A percentile compares a stretch with the other conserved stretches of the same genome.
These are phyloP conservation scores for Ophiostoma himal-ulmi DNA, from an alignment of 2,329 filamentous ascomycete genomes.

Conservation along the genomic window DNA sequence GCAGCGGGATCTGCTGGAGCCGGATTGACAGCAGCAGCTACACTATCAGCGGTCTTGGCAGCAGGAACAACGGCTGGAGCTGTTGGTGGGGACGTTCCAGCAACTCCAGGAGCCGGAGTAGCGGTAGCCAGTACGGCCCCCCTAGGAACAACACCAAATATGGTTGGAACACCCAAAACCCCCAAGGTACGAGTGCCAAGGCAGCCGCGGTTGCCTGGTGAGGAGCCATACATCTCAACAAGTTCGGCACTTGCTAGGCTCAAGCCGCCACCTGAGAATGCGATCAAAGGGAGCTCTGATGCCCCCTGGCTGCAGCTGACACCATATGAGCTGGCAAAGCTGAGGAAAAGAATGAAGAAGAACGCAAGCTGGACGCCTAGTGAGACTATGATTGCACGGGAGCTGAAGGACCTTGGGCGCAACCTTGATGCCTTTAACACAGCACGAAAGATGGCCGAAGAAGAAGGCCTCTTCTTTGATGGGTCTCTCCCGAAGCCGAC, in stretches of 20 bases:
- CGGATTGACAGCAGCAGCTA: not conserved
- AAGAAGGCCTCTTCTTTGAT: slow-evolving; percentile 58
- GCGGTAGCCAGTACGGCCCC: not conserved
- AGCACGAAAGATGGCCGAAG: slow-evolving; percentile 60
- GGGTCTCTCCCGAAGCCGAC: slow-evolving; percentile 38
- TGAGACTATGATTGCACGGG: slow-evolving; percentile 77
- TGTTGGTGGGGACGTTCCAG: not conserved
- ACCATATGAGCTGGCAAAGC: slow-evolving; percentile 57
- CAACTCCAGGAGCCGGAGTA: not conserved
- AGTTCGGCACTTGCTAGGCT: slow-evolving; percentile 39
- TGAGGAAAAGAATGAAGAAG: slow-evolving; percentile 86
- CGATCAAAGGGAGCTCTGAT: slow-evolving; percentile 52
- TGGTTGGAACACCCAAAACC: slow-evolving; percentile 35
- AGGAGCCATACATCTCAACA: slow-evolving; percentile 33
- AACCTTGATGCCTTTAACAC: slow-evolving; percentile 56
- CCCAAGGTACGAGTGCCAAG: slow-evolving; percentile 39
- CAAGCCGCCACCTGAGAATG: slow-evolving; percentile 55
- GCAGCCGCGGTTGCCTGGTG: slow-evolving; percentile 27
- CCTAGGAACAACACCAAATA: not conserved
- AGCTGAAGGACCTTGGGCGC: slow-evolving; percentile 65
- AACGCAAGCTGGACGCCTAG: slow-evolving; percentile 80
- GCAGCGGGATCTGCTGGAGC: not conserved
- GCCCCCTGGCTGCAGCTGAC: slow-evolving; percentile 63
- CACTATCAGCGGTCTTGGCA: not conserved
- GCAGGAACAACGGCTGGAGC: not conserved